Base-by-base conservation (phyloP, 2,329 filamentous ascomycete genomes). In the Capronia epimyces region DNA sequence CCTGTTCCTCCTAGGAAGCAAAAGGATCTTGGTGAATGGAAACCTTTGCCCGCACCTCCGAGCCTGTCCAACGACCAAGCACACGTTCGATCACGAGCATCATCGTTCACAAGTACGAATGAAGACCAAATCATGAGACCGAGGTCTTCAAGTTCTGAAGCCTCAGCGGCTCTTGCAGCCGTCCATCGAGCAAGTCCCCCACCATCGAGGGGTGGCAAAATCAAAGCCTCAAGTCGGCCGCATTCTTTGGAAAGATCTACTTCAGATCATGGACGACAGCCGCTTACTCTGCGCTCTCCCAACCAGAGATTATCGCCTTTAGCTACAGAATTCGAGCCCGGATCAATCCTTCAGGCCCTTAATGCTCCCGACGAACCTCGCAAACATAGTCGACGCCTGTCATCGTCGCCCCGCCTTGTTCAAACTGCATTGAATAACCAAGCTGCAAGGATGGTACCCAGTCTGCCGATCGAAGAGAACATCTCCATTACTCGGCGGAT, bases 101-200 rank as follows among this genome's bases (percentile, higher is more conserved):
- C 65, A 22, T 48, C 54, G 22, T 49, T 55, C 29, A 43, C 46
- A 10, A 55, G 49, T 36, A 34, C 41, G 16, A 13, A 27, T 56
- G 36, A 57, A 52, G 25, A 58, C 53, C 36, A 49, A 6, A 44
- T 41, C 45, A 15, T 53, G 46, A 25, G 60, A 48, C 50, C 63
- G 48, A 46, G 48, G 20, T 63, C 64, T 21, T 57, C 49, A 34
- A 52, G 53, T 22, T 71, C 70, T 2, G 65, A 66, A 22, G 71
- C 71, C 3, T 66, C 69, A 24, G 64, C 64, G 49, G 65, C 67
- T 12, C 59, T 74, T 4, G 61, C 66, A 4, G 64, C 69, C 1
- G 65, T 73, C 13, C 69, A 71, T 37, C 62, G 64, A 27, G 61
- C 61, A 4, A 71, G 65, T 46, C 64, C 66, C n/a, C 60, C 66